Conservation (phyloP, 1,284 basidiomycete genomes). For the Puccinia novopanici region DNA sequence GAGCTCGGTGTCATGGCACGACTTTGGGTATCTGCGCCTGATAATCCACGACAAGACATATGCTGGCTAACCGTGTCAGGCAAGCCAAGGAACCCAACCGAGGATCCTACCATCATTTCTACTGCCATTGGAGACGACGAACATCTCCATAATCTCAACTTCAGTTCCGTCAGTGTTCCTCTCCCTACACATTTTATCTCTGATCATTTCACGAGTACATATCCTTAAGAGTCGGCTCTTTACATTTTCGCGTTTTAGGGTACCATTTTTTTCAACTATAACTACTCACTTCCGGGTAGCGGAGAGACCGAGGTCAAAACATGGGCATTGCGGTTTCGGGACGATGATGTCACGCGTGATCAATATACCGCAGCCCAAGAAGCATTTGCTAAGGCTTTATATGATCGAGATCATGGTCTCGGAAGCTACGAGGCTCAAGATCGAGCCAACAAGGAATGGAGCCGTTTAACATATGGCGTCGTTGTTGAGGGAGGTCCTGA, state of each 20-base stretch:
- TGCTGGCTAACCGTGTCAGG: slow-evolving; percentile 40
- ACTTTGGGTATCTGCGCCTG: slow-evolving; percentile 32
- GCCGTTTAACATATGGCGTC: slow-evolving; percentile 77
- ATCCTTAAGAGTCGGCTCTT: background rate
- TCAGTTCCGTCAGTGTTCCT: background rate
- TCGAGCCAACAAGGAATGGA: slow-evolving; percentile 13
- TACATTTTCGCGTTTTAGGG: slow-evolving; percentile 11
- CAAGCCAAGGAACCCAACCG: background rate
- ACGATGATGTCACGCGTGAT: slow-evolving; percentile 22
- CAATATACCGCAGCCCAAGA: slow-evolving; percentile 41
- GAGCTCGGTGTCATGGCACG: slow-evolving; percentile 1
- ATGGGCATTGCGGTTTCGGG: slow-evolving; percentile 39
- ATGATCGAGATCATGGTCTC: slow-evolving; percentile 39
- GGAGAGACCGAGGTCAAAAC: background rate
- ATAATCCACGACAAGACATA: slow-evolving; percentile 20
- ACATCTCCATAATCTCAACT: slow-evolving; percentile 18
- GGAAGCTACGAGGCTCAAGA: slow-evolving; percentile 30
- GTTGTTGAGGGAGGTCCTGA: slow-evolving; percentile 66
- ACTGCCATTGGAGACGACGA: background rate
- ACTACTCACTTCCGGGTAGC: background rate
- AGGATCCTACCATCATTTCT: slow-evolving; percentile 6
- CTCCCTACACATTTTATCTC: background rate
- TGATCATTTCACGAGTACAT: no score
- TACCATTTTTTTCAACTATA: slow-evolving; percentile 28
- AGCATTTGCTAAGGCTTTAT: slow-evolving; percentile 44